These are phyloP conservation scores for Paragyromitra xinjiangensis DNA, from an alignment of 495 filamentous ascomycete species.

Conservation along the genomic window DNA sequence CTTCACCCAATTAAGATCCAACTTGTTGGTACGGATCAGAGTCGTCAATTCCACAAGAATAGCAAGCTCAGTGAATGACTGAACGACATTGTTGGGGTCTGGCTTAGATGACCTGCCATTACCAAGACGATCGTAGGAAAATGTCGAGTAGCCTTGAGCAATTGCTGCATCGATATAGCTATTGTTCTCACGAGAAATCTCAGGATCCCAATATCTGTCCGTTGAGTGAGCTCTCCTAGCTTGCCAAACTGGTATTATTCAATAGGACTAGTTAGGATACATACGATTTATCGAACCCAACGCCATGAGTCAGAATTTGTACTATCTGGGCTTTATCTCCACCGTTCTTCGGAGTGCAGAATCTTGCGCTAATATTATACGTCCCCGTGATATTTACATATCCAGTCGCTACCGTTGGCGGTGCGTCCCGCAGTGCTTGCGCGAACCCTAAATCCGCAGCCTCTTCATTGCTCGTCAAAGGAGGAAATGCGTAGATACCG, in stretches of 20 bases:
- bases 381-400: constrained; percentile 60
- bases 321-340: constrained; percentile 58
- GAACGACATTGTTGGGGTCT: constrained; percentile 66
- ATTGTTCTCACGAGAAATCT: constrained; percentile 66
- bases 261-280: neutral
- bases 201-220: constrained; percentile 68
- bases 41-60: constrained; percentile 63
- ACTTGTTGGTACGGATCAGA: constrained; percentile 59
- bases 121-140: constrained; percentile 69
- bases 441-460: constrained; percentile 58
- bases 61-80: constrained; percentile 64
- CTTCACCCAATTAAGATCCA: constrained; percentile 31
- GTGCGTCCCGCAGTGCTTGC: constrained; percentile 43
- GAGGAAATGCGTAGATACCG: constrained; percentile 54
- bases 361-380: constrained; percentile 63
- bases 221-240: neutral
- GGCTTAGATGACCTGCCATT: constrained; percentile 66
- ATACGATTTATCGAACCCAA: constrained; percentile 67
- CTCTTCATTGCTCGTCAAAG: constrained; percentile 57
- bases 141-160: constrained; percentile 64
- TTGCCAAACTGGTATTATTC: neutral
- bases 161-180: constrained; percentile 67
- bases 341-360: constrained; percentile 61
- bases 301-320: constrained; percentile 70
- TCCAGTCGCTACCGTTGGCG: constrained; percentile 28